Evolutionary conservation across 306 rosid species (phyloP), one percentile per base, ranked within the genome.

Genomic region (Corylus americana): DNA sequence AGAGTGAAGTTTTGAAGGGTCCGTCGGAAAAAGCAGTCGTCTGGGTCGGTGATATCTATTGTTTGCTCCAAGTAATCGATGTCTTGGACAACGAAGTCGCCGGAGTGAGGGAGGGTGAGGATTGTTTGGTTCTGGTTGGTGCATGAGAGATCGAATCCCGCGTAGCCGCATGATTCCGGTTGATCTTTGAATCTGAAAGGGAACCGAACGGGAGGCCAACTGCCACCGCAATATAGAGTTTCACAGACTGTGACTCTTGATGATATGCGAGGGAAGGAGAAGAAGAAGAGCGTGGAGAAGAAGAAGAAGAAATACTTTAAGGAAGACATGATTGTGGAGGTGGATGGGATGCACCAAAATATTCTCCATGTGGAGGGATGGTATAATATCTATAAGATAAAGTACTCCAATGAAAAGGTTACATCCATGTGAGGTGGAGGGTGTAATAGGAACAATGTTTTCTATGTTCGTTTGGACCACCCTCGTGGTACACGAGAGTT

Each of bases 1-100:
- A 83, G 55, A 53, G 1, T 29, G 74, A 86, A 70, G 27, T 72
- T 66, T 7, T 58, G 7, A 0, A 86, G 50, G 80, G 70, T 54
- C 44, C 85, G 71, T 10, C 49, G n/a, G 45, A 83, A 73, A 61
- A 86, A 71, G 83, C 89, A 86, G 75, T 14, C 2, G 29, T 77
- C 69, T 13, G 77, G 87, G 73, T 86, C 89, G 49, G 45, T 5
- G 71, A 86, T 71, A 64, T 16, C 1, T 1, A 86, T 3, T 0
- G 1, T 49, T 22, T 80, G 85, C 3, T 1, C 1, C 1, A 0
- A 8, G 83, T 86, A 86, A 12, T 83, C 25, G 73, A 86, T 77
- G 4, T 0, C 0, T 6, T 3, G 17, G 37, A 80, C 87, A 13
- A 14, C 17, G 76, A 83, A 57, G 53, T 71, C 57, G 11, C 78